Base-by-base conservation (phyloP, 23 red algal genomes). In the Gracilaria domingensis region DNA sequence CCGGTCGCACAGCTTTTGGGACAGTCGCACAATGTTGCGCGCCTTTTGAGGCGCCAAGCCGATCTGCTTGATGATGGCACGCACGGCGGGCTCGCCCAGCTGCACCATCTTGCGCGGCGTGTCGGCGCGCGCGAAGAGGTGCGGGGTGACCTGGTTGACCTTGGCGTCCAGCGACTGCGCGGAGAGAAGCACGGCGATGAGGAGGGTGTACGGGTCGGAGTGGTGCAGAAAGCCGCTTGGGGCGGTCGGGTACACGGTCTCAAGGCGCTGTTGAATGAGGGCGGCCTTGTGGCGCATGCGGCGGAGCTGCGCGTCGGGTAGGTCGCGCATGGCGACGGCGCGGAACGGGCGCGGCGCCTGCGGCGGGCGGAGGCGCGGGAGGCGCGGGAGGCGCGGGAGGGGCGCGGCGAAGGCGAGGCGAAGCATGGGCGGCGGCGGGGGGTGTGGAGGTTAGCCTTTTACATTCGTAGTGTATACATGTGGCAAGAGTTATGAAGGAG, bases 101-200 rank as follows among this genome's bases (percentile, higher is more conserved):
- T 61, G 33, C 30, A 50, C 39, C 45, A 97, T 82, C 8, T 81
- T 81, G 11, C 67, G 40, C 12, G 95, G 95, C 25, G 64, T 97
- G 35, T 66, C 29, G 3, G 95, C 95, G 25, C 66, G 40, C 2
- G 26, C 28, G 50, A 97, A 97, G 20, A 97, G 89, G 20, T 83
- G 25, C 2, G 95, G 95, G 39, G 95, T 97, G 12, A 97, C 84
- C 29, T 85, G 37, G 37, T 97, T 97, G 17, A 97, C 95, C 67
- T 84, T 82, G 12, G 67, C 44, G 28, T 97, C 95, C 14, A 76
- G 83, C n/a, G 79, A 64, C 62, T 93, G 95, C 4, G 95, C 95
- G 4, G 95, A 97, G 23, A 97, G 89, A 23, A 97, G 37, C 18
- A 93, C 89, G 4, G 95, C 95, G 26, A 97, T 75, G 40, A 97